Conservation (phyloP, 2,329 filamentous ascomycete genomes). For the Cladosporium sp. region DNA sequence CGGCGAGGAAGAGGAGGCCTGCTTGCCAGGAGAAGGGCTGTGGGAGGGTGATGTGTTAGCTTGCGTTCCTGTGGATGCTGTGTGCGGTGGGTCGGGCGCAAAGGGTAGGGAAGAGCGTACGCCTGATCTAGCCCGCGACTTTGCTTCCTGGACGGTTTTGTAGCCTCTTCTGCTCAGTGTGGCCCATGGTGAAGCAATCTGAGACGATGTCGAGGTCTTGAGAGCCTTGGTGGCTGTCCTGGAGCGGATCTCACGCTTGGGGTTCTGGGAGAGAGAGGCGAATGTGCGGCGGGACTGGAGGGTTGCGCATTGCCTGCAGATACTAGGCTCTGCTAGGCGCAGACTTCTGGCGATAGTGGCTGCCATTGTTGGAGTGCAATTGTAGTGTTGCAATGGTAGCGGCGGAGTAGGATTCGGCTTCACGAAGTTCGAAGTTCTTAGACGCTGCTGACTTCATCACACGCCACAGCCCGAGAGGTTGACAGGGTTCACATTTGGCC, state of each 20-base stretch:
- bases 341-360: conserved; percentile 19
- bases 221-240: conserved; percentile 21
- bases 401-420: not conserved
- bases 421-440: conserved; percentile 12
- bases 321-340: conserved; percentile 23
- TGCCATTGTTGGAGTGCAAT: conserved; percentile 17
- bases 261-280: conserved; percentile 22
- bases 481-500: not conserved
- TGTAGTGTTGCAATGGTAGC: conserved; percentile 23
- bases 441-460: conserved; percentile 14
- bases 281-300: conserved; percentile 25
- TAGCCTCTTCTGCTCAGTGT: conserved; percentile 25
- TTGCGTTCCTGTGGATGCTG: conserved; percentile 16
- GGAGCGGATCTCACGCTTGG: conserved; percentile 31
- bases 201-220: conserved; percentile 15
- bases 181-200: conserved; percentile 30
- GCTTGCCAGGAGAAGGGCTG: conserved; percentile 94
- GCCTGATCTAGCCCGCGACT: conserved; percentile 46
- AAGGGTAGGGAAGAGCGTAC: conserved; percentile 36
- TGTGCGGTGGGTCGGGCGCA: conserved; percentile 6
- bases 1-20: conserved; percentile 77
- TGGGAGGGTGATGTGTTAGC: conserved; percentile 5
- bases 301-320: conserved; percentile 32
- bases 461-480: not conserved
- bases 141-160: conserved; percentile 49